phyloP scores from a whole-genome alignment of 2,329 filamentous ascomycete species.

The Epichloe typhina region DNA sequence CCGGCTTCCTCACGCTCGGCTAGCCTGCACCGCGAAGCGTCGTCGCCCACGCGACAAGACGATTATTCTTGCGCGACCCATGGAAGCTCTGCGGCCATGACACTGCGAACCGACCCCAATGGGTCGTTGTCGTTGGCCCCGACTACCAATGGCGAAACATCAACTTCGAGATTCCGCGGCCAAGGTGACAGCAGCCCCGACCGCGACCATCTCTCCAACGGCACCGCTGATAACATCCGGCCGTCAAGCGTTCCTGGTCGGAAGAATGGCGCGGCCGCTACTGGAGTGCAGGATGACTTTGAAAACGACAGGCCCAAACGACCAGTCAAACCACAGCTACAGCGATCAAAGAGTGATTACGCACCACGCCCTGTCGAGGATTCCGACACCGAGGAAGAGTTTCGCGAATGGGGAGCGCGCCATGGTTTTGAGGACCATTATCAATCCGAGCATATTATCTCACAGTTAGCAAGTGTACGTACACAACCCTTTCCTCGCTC shows the following conservation, averaged over 20 bases:
- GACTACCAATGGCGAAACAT: constrained; percentile 17
- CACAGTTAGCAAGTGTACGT: constrained; percentile 65
- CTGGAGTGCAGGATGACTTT: constrained; percentile 18
- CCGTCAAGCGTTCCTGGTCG: constrained; percentile 33
- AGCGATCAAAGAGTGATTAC: constrained; percentile 45
- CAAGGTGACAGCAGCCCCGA: constrained; percentile 17
- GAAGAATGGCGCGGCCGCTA: constrained; percentile 20
- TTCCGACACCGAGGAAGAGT: constrained; percentile 28
- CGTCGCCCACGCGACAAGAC: constrained; percentile 13
- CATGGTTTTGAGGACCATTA: constrained; percentile 92
- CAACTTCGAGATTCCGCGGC: constrained; percentile 16
- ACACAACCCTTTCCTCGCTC: not conserved
- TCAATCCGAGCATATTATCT: constrained; percentile 79
- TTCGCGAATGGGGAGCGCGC: constrained; percentile 45
- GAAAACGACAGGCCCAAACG: constrained; percentile 24
- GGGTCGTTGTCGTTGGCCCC: constrained; percentile 16
- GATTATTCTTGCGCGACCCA: constrained; percentile 10
- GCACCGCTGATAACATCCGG: constrained; percentile 21
- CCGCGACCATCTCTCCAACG: constrained; percentile 16
- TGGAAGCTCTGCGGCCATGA: constrained; percentile 17
- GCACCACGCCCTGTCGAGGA: constrained; percentile 29
- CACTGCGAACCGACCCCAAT: constrained; percentile 20
- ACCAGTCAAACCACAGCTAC: constrained; percentile 35
- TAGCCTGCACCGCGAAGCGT: constrained; percentile 9
- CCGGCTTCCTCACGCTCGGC: constrained; percentile 6